These are phyloP conservation scores for Jaapia argillacea DNA, from an alignment of 768 basidiomycete genomes.

Conservation along the genomic window DNA sequence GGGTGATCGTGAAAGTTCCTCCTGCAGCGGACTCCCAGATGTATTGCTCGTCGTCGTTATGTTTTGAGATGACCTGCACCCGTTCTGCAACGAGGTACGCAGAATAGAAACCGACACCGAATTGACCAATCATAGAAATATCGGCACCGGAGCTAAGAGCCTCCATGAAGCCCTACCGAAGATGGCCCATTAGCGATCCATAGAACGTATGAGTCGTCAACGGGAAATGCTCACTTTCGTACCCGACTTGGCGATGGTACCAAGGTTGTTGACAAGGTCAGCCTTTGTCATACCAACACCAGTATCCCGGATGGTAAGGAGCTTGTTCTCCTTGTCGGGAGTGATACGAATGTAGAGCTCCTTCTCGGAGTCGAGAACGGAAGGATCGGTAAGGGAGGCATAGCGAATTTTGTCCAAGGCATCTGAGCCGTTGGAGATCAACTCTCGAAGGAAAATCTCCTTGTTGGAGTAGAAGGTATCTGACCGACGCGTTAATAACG, in stretches of 20 bases:
- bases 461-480: conserved; percentile 99
- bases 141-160: conserved; percentile 84
- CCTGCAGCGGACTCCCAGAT: conserved; percentile 99
- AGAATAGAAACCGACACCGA: conserved; percentile 99
- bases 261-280: conserved; percentile 98
- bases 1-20: conserved; percentile 98
- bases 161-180: conserved; percentile 92
- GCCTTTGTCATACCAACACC: conserved; percentile 99
- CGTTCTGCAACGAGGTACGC: conserved; percentile 98
- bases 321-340: conserved; percentile 94
- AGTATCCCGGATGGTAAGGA: conserved; percentile 84
- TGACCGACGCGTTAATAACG: conserved; percentile 20
- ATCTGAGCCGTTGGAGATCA: conserved; percentile 97
- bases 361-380: conserved; percentile 82
- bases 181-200: conserved; percentile 3
- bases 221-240: conserved; percentile 50
- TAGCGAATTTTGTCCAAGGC: conserved; percentile 99
- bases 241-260: conserved; percentile 91
- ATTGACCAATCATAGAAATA: conserved; percentile 96
- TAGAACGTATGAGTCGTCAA: background rate
- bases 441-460: conserved; percentile 98
- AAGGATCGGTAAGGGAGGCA: conserved; percentile 87
- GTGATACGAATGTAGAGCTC: conserved; percentile 91
- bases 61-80: conserved; percentile 98
- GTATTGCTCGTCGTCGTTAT: conserved; percentile 99